Evolutionary conservation across 31 red algal genomes (phyloP), one percentile per base, ranked within the genome.

Genomic region (Asparagopsis taxiformis): DNA sequence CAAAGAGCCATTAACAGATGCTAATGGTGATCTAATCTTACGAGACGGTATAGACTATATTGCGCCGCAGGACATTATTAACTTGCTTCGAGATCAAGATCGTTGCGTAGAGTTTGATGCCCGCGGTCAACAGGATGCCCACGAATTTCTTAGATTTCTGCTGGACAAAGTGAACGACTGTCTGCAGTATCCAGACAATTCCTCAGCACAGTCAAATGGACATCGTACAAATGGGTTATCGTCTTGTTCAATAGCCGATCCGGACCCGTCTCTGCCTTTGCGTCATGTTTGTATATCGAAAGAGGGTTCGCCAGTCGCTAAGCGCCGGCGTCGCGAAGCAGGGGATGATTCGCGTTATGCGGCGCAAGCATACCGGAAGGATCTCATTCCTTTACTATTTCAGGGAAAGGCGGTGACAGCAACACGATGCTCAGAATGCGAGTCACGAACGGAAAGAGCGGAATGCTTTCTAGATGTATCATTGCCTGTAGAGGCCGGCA

Each of bases 101-200:
- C 65, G 69, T 16, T 74, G 73, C 61, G 34, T 61, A 5, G 73
- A 84, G 61, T 93, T 93, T 65, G 82, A 86, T 19, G 90, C 82
- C 17, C 38, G 61, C 7, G 87, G 84, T 8, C 93, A 96, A 55
- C 87, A 96, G 41, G 93, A 96, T 31, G 93, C 93, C 31, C 93
- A 96, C 66, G 93, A 96, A 48, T 96, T 96, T 79, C 70, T 96
- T 1, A 56, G 83, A 9, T 96, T 96, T 31, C 56, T 96, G 34
- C 74, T 96, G 23, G 93, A 85, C 29, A 87, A 86, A 51, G 82
- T 96, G 24, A 69, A 82, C 61, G 82, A 60, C 41, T 74, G 74
- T 29, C 31, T 79, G 59, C 46, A 79, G 41, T 13, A 46, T 9
- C 41, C 41, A 46, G 8, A 46, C 41, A 13, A 46, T 13, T 9